A percentile compares a stretch with the other conserved stretches of the same genome.
Conservation (phyloP, 179 eudicot species). For the Carnegiea gigantea region DNA sequence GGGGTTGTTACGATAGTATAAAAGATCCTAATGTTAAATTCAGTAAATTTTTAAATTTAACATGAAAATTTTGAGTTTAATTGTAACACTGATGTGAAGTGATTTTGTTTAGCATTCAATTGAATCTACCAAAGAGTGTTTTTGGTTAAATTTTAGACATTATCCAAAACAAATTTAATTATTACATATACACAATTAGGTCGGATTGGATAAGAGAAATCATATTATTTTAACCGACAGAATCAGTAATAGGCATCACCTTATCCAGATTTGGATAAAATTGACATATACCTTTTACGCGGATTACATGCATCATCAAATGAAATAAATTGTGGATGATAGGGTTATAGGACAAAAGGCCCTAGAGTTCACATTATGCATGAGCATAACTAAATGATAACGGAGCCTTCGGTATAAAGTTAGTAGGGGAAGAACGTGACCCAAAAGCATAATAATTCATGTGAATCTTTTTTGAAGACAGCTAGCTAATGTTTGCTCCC, state of each 20-base stretch:
- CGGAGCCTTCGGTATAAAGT: not conserved
- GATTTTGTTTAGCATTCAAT: too few species aligned
- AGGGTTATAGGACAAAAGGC: not conserved
- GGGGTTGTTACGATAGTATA: too few species aligned
- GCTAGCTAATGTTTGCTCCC: slow-evolving; percentile 8
- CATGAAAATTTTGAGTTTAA: too few species aligned
- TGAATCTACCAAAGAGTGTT: too few species aligned
- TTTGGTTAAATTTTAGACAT: too few species aligned
- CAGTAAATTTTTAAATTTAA: too few species aligned
- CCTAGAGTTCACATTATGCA: not conserved
- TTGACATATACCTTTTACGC: not conserved
- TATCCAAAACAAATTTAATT: too few species aligned
- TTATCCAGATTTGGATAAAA: not conserved
- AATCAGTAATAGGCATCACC: not conserved
- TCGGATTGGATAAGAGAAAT: not conserved
- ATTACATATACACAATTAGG: too few species aligned
- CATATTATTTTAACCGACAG: too few species aligned
- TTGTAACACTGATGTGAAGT: too few species aligned
- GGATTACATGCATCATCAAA: not conserved
- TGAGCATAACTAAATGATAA: not conserved
- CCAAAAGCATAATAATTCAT: not conserved
- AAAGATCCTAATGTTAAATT: too few species aligned
- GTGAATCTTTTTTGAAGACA: slow-evolving; percentile 3
- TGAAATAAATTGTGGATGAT: not conserved
- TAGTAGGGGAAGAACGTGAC: not conserved